Base-by-base conservation (phyloP, 345 rosid species). In the Melaleuca quinquenervia region DNA sequence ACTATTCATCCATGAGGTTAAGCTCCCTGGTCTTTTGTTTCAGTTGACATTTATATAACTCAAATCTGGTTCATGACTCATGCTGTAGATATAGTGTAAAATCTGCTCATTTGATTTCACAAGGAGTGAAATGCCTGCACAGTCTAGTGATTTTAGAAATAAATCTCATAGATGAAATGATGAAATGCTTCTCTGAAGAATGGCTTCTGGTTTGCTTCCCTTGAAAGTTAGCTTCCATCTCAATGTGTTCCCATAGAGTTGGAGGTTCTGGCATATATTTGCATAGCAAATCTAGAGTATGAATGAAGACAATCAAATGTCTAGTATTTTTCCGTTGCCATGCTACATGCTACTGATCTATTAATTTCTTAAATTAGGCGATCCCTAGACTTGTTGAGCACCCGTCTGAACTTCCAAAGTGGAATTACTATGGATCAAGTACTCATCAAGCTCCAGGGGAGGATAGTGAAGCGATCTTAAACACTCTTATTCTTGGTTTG, bases 71-170 rank as follows among this genome's bases (percentile, higher is more conserved):
- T 41, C 41, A 4, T 41, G 41, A 41, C 41, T 41, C 18, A 26
- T 26, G 32, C 14, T 58, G 0, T 0, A 0, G 32, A 58, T 58
- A 58, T 58, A 12, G 0, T n/a, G 32, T 1, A 32, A 29, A 58
- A 58, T 58, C 27, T 58, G 32, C 70, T 58, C 27, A n/a, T 12
- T 58, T 58, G 70, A 58, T 58, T 58, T 58, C 70, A 58, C 70
- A 13, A 58, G 70, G 70, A 58, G 0, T 13, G n/a, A 58, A 58
- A n/a, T 58, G 18, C 0, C 18, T 11, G 0, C 70, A 6, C 11
- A n/a, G 32, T 58, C 3, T 0, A 0, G 3, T 26, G 4, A 12
- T 58, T n/a, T 1, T 24, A 6, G 27, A 24, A 24, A 24, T 41
- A 41, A 55, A 6, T 55, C 62, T 24, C 27, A 8, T 55, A 24